Base-by-base conservation (phyloP, 2,329 filamentous ascomycete genomes). In the Monosporascus sp. region DNA sequence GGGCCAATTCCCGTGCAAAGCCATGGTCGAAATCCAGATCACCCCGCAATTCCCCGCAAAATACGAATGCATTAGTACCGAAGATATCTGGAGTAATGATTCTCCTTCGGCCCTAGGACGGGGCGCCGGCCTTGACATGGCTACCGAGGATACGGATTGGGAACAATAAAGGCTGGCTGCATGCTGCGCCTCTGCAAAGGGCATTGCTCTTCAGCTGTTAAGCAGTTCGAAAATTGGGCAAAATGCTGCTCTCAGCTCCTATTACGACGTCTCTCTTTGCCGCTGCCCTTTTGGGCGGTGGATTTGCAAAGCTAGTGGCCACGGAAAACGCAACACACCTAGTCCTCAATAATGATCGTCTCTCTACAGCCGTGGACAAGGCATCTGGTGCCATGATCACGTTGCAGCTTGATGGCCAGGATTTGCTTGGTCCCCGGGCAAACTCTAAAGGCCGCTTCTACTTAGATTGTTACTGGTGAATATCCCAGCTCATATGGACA, bases 401-500 rank as follows among this genome's bases (percentile, higher is more conserved):
- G 45, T 59, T 74, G 49, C 65, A 58, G 3, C 60, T 74, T 22
- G 70, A 73, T 42, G 68, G 67, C 25, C 65, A 69, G 48, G 76
- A 84, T 56, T 71, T 85, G 2, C 73, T 84, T 1, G 80, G 81
- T 14, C 68, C 68, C 2, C 57, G 60, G 18, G 68, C 68, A n/a
- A 74, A 73, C 18, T 70, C 69, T 18, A 72, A 66, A 5, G 81
- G 81, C 25, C 78, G 80, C 0, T 79, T 81, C 1, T 84, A 85
- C 60, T 75, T 85, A 6, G 82, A 86, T 64, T 86, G 83, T 63
- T 83, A 85, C 65, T 86, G 82, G 57, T 61, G 48, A 58, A 52
- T 59, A 50, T 54, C 46, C 44, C 37, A 38, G 37, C 46, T 49
- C n/a, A 49, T 51, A 49, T 36, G 20, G 15, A 51, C 31, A 14